Evolutionary conservation across 768 basidiomycete genomes (phyloP), one percentile per base, ranked within the genome.

Genomic region (Termitomyces sp.): DNA sequence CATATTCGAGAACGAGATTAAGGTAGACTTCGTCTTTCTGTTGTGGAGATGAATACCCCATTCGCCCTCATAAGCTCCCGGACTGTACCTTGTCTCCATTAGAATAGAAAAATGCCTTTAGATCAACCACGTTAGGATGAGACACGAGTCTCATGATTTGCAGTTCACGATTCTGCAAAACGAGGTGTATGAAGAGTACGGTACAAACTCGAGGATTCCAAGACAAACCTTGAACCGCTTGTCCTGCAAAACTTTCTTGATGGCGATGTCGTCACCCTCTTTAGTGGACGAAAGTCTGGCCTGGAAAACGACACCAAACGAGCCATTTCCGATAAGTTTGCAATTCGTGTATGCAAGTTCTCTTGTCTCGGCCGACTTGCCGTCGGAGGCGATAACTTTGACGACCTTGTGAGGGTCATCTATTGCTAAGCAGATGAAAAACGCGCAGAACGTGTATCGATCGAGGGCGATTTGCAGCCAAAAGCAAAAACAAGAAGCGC

Each of bases 1-100:
- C 94, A 73, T 94, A 99, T 85, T 99, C 97, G 66, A 97, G 85
- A 33, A 99, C 94, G 70, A 99, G 89, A 72, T 99, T 99, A 68
- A 99, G 89, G 77, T 97, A 99, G 53, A 99, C 94, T 80, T 99
- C 97, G 73, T 99, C 97, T 82, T 98, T 98, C 94, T 97, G 74
- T 54, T 46, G 54, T 47, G 44, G 37, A 53, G 43, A 58, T 52
- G 54, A 44, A 52, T n/a, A 19, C 38, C 55, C 21, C n/a, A 60
- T 33, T 46, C 51, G 56, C 50, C 35, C 59, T 37, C 23, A 46
- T 31, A 33, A 46, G 59, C 57, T 44, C 59, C 30, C 53, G 28
- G 2, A 57, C 67, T 79, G 63, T 62, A 94, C 95, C 91, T 98
- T 99, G 79, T 99, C 97, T 48, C 97, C 97, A 65, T 95, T 98